Evolutionary conservation across 2,329 filamentous ascomycete species (phyloP).

Genomic region (Juglanconis oblonga): DNA sequence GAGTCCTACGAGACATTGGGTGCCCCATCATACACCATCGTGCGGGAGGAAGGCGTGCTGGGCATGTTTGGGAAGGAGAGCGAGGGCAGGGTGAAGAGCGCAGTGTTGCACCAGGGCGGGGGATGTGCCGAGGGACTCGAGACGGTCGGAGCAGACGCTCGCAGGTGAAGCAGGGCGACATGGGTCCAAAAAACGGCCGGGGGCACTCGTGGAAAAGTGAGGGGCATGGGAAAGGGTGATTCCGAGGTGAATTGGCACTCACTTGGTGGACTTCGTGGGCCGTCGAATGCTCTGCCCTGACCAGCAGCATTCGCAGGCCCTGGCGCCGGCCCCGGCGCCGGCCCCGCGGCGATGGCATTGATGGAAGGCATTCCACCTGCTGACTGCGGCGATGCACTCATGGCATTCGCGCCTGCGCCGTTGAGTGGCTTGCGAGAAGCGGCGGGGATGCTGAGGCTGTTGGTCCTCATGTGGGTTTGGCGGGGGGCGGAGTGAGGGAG

Average conservation of each 20-base stretch:
- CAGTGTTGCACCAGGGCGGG: slow-evolving; percentile 1
- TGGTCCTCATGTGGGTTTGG: slow-evolving; percentile 48
- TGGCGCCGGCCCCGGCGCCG: slow-evolving; percentile 18
- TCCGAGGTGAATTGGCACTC: slow-evolving; percentile 30
- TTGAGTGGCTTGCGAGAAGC: background rate
- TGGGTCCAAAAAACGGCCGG: background rate
- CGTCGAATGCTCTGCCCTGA: slow-evolving; percentile 42
- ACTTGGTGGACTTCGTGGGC: slow-evolving; percentile 63
- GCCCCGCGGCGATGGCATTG: slow-evolving; percentile 19
- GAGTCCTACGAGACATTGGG: background rate
- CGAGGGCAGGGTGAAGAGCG: background rate
- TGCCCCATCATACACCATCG: background rate
- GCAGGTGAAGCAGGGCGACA: background rate
- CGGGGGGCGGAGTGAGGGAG: background rate
- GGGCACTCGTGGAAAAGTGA: background rate
- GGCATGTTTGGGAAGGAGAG: background rate
- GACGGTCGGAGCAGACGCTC: too few species aligned
- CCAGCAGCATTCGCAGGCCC: background rate
- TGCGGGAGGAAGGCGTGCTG: background rate
- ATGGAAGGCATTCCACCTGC: slow-evolving; percentile 30
- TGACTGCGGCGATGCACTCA: slow-evolving; percentile 3
- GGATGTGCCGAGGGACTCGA: background rate
- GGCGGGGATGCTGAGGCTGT: slow-evolving; percentile 52
- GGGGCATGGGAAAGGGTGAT: background rate
- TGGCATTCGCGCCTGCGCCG: slow-evolving; percentile 3